Conservation (phyloP, 2,329 filamentous ascomycete genomes). For the Xylariales sp. region DNA sequence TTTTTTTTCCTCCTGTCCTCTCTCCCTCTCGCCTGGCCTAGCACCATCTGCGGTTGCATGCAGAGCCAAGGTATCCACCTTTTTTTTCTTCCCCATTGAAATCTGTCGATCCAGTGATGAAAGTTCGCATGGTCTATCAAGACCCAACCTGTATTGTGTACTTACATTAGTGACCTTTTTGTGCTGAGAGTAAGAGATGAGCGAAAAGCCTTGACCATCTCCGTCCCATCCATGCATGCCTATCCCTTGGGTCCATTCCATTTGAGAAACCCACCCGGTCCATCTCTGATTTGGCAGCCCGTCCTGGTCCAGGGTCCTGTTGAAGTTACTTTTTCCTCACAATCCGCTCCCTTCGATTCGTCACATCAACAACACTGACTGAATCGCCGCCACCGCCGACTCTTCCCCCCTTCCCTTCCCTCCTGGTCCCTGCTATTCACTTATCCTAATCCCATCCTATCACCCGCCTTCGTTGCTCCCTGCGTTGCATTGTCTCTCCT, state of each 20-base stretch:
- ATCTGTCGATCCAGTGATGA: neutral
- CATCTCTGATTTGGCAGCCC: constrained; percentile 5
- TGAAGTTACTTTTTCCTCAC: constrained; percentile 6
- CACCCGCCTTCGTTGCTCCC: constrained; percentile 1
- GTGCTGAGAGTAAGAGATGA: too few relatives aligned
- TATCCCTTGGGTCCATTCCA: too few relatives aligned
- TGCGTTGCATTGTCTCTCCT: neutral
- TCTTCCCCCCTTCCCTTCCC: neutral
- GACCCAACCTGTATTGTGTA: too few relatives aligned
- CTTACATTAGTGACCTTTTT: too few relatives aligned
- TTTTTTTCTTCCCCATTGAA: too few relatives aligned
- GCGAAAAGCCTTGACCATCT: neutral
- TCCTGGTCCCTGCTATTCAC: neutral
- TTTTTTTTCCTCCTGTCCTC: neutral
- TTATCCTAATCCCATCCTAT: constrained; percentile 1
- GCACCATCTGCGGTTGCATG: neutral
- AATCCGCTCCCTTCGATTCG: constrained; percentile 5
- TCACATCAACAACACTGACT: constrained; percentile 6
- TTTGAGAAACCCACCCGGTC: neutral
- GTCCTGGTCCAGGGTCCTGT: neutral
- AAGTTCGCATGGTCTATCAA: neutral
- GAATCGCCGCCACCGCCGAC: constrained; percentile 1
- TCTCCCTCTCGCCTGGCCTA: neutral
- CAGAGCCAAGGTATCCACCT: neutral
- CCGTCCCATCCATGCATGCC: neutral